Evolutionary conservation across 202 grass and related monocot species (phyloP).

Genomic region (Alloteropsis angusta): DNA sequence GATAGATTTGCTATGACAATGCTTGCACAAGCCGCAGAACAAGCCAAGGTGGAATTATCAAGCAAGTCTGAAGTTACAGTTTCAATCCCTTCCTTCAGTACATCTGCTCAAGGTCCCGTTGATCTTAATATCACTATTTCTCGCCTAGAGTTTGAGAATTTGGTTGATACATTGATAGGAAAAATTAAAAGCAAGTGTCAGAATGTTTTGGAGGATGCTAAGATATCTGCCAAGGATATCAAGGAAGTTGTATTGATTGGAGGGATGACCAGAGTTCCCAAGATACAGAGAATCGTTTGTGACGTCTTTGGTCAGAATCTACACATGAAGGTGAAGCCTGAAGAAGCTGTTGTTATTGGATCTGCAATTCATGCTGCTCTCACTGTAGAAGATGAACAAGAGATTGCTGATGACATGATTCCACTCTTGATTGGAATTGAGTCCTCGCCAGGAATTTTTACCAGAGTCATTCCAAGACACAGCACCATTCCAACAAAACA

Average conservation of each 20-base stretch:
- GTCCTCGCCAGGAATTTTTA: neutral
- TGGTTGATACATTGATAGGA: neutral
- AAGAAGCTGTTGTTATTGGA: constrained; percentile 19
- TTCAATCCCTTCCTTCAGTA: neutral
- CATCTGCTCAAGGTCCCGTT: neutral
- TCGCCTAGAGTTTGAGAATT: neutral
- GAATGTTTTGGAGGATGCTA: neutral
- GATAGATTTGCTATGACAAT: constrained; percentile 8
- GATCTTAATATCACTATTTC: constrained; percentile 4
- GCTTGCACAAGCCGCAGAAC: neutral
- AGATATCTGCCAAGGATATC: neutral
- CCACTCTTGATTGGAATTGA: constrained; percentile 3
- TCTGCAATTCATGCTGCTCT: neutral
- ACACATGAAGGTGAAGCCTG: neutral
- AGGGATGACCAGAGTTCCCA: neutral
- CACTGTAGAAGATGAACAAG: neutral
- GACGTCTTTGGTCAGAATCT: neutral
- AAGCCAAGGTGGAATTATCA: constrained; percentile 10
- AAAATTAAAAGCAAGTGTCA: neutral
- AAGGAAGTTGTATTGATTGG: neutral
- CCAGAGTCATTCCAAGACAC: constrained; percentile 3
- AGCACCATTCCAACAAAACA: neutral
- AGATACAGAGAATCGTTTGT: neutral
- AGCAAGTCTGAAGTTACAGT: neutral
- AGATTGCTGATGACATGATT: neutral